Evolutionary conservation across 1,139 yeast species (phyloP), one percentile per base, ranked within the genome.

Genomic region (Blastobotrys petasosporus): DNA sequence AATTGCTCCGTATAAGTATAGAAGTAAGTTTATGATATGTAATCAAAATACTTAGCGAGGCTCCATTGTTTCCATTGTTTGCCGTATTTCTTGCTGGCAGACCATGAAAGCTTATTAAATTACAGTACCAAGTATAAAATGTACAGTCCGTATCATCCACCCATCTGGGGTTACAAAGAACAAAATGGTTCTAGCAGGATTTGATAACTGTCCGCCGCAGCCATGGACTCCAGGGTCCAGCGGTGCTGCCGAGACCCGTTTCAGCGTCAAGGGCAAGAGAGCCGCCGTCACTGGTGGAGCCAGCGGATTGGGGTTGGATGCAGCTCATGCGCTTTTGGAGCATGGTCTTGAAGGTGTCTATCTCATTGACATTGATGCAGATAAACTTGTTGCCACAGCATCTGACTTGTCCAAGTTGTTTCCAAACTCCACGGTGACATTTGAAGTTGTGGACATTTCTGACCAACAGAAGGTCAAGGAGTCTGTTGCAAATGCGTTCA

Each of bases 201-300:
- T 20, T 15, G 41, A 32, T 12, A 33, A 33, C 11, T 41, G 39
- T 34, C 25, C 23, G n/a, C 35, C 35, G 2, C 36, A 33, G 13
- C 16, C 12, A 16, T n/a, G 35, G 41, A 12, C 12, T 29, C 17
- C 17, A 3, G 13, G 15, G 8, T n/a, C 12, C 12, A 31, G 15
- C 13, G 5, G 6, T 15, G 11, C 31, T 37, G n/a, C 20, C 4
- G 42, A 35, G 9, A 6, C 2, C 3, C 34, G 48, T 7, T 45
- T 45, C 32, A 20, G 40, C 8, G 48, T 45, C 2, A 13, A 23
- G 9, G 43, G 43, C 11, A 41, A 41, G 23, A 17, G 13, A 17
- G 48, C 48, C 6, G 42, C 36, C 5, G 28, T 46, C 36, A 46
- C 46, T 15, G 49, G 49, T 16, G 49, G 44, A 7, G 45, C 47